Conservation (phyloP, 2,329 filamentous ascomycete species). For the Colletotrichum ledebouriae region DNA sequence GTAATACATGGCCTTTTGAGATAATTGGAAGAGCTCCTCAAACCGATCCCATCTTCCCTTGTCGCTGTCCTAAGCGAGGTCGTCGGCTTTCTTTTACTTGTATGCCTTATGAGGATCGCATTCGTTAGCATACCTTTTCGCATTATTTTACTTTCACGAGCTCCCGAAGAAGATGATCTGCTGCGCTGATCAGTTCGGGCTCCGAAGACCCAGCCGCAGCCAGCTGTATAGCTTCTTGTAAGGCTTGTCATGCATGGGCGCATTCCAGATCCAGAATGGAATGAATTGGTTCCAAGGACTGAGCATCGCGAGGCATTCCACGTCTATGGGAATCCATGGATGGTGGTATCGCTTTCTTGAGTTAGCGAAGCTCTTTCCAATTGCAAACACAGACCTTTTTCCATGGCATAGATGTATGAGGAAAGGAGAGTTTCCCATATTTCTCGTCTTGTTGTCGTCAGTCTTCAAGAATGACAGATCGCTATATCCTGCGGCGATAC, state of each 20-base stretch:
- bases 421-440: constrained; percentile 51
- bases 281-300: constrained; percentile 58
- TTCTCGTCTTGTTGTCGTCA: background rate
- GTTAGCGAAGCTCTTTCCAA: constrained; percentile 71
- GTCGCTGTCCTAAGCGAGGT: background rate
- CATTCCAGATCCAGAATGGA: constrained; percentile 60
- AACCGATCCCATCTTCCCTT: background rate
- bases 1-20: constrained; percentile 17
- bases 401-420: constrained; percentile 68
- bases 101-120: background rate
- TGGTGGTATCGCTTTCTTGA: constrained; percentile 68
- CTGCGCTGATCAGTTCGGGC: background rate
- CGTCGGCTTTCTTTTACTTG: background rate
- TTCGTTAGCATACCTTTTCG: background rate
- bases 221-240: constrained; percentile 54
- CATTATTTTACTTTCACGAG: background rate
- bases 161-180: constrained; percentile 1
- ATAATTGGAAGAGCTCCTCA: constrained; percentile 9
- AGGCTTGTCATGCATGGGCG: constrained; percentile 62
- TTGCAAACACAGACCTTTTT: constrained; percentile 70
- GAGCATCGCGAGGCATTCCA: constrained; percentile 46
- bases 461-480: constrained; percentile 28
- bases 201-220: background rate
- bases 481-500: constrained; percentile 39
- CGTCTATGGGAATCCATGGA: constrained; percentile 50